Percentiles rank a stretch among this genome's conserved stretches.
phyloP scores from a whole-genome alignment of 176 grass and related monocot species.

The Poa pratensis region DNA sequence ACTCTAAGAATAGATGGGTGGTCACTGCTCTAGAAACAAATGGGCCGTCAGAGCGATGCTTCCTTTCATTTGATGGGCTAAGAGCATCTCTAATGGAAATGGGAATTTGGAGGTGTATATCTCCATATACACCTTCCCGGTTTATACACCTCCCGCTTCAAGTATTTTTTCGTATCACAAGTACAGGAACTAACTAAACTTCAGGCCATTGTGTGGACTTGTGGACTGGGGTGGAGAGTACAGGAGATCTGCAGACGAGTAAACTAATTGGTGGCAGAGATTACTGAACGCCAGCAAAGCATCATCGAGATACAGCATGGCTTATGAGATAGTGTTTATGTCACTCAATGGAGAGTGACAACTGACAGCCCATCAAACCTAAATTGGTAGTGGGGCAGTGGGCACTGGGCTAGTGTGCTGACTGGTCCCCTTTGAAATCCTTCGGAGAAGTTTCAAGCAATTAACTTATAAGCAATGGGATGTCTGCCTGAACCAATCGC shows the following conservation, averaged over 20 bases:
- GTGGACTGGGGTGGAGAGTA: background rate
- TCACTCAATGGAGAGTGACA: slow-evolving; percentile 4
- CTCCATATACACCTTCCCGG: too few species aligned
- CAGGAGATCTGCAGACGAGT: background rate
- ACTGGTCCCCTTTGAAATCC: background rate
- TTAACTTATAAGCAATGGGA: slow-evolving; percentile 3
- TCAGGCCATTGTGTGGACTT: background rate
- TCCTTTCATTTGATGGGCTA: too few species aligned
- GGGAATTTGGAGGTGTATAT: too few species aligned
- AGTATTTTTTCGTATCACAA: too few species aligned
- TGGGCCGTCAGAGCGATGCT: background rate
- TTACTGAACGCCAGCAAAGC: background rate
- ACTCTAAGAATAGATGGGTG: too few species aligned
- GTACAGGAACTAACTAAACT: background rate
- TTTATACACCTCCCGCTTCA: too few species aligned
- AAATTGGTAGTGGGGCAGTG: background rate
- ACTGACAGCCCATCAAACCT: background rate
- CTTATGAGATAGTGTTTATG: background rate
- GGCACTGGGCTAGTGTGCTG: background rate
- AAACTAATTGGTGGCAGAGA: background rate
- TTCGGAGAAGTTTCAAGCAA: slow-evolving; percentile 1
- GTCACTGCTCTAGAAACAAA: background rate
- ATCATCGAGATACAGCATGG: background rate
- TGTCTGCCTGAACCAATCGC: background rate
- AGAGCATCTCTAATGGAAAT: too few species aligned